Evolutionary conservation across 2,329 filamentous ascomycete species (phyloP), one percentile per base, ranked within the genome.

Genomic region (Sporothrix pseudoabietina): DNA sequence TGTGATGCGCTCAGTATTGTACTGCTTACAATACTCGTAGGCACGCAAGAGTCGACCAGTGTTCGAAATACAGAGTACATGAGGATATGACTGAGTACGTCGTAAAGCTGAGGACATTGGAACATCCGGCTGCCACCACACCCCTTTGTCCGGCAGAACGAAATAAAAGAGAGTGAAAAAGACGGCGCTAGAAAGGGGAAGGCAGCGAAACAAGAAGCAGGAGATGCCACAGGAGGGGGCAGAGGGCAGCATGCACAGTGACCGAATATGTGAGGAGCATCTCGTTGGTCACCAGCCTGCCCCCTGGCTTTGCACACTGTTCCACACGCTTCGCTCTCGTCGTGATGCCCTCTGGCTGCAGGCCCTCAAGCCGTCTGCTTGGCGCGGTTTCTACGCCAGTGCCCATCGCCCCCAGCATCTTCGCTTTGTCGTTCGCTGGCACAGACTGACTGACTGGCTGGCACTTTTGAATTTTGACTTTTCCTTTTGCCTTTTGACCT

Each of bases 401-500:
- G 22, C 54, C 32, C 19, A 63, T 61, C 32, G 9, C 39, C 39
- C 59, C n/a, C 19, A 39, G 39, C 61, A 6, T 65, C 59, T 65
- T 65, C 26, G 8, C 9, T 55, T 65, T 61, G 49, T 54, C 52
- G 52, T 55, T 55, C 26, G 52, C 26, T 55, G 14, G 44, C 44
- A 49, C 44, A 16, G 41, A 44, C 41, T 44, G 52, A 26, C 49
- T 54, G 35, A 8, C 35, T 54, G 41, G 9, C 52, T 54, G 52
- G 52, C 52, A 54, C 52, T 39, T 22, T 54, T 16, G 7, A 35
- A n/a, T n/a, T n/a, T n/a, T n/a, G n/a, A n/a, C n/a, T n/a, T n/a
- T n/a, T n/a, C n/a, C n/a, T 26, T 44, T 26, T 26, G 44, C 72
- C 71, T 72, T 52, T 66, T 26, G 63, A 47, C 26, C 2, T 26